These are phyloP conservation scores for Ustilago xerochloae DNA, from an alignment of 1,284 basidiomycete species.

Conservation along the genomic window DNA sequence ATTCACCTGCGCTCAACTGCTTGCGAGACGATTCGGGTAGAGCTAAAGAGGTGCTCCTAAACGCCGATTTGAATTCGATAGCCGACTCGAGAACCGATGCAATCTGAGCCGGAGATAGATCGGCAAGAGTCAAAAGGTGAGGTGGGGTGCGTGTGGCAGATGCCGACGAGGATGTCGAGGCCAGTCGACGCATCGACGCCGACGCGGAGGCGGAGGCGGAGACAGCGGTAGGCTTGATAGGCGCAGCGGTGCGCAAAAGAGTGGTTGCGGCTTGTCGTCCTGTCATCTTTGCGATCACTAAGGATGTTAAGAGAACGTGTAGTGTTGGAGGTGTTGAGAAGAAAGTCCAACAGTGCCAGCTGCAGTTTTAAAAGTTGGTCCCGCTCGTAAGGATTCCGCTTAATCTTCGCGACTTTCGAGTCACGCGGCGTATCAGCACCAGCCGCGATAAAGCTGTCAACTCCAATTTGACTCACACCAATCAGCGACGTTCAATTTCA, in stretches of 20 bases:
- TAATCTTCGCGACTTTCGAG: conserved; percentile 2
- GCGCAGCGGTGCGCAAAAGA: conserved; percentile 8
- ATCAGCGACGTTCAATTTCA: conserved; percentile 3
- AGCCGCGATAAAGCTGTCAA: conserved; percentile 17
- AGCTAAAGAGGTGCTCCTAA: conserved; percentile 72
- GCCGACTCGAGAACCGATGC: conserved; percentile 75
- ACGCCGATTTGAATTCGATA: conserved; percentile 74
- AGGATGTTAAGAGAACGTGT: background rate
- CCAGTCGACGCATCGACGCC: conserved; percentile 15
- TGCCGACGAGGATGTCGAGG: conserved; percentile 28
- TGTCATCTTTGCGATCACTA: conserved; percentile 9
- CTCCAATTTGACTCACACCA: background rate
- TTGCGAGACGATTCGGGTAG: conserved; percentile 32
- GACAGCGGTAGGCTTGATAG: background rate
- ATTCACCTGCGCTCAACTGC: conserved; percentile 32
- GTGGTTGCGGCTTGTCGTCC: conserved; percentile 24
- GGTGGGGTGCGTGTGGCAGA: conserved; percentile 22
- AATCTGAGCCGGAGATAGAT: conserved; percentile 80
- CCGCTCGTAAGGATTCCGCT: conserved; percentile 1
- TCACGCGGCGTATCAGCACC: conserved; percentile 4
- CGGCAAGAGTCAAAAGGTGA: conserved; percentile 81
- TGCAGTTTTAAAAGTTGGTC: conserved; percentile 4
- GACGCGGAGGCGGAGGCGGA: too few relatives aligned
- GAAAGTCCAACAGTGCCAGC: background rate
- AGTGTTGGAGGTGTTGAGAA: conserved; percentile 3